Evolutionary conservation across 768 basidiomycete species (phyloP), one percentile per base, ranked within the genome.

Genomic region (Calocybe gangraenosa): DNA sequence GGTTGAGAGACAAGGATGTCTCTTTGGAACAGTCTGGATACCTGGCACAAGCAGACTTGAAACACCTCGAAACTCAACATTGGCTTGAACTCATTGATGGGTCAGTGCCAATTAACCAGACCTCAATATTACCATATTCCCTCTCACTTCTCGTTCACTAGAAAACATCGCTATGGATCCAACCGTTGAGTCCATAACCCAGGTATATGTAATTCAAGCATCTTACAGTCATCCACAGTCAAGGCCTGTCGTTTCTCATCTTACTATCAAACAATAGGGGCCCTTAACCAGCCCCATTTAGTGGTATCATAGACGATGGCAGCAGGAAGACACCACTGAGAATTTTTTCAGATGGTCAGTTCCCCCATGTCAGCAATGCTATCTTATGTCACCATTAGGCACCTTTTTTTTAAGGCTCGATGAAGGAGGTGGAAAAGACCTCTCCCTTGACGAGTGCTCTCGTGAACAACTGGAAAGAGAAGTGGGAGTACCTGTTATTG

Each of bases 311-410:
- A 64, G 60, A 44, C 59, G 60, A 42, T 87, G 84, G 84, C 65
- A 74, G 47, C 67, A 74, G 39, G 71, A 70, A 7, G 75, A 83
- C 48, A 83, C 83, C 0, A 56, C 52, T 21, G 81, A 85, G 44
- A 85, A 84, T 56, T 84, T 87, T 56, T 87, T 85, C 63, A 63
- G 63, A 48, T 82, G 80, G 80, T 78, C 37, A 37, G 59, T 41
- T 23, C n/a, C 7, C 19, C 14, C n/a, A n/a, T 22, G 34, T 11
- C 11, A 11, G 11, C 25, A 28, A 17, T 25, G 23, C 19, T 22
- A 40, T 33, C 39, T 19, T 23, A 20, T 23, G 38, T 49, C 18
- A 20, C n/a, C 21, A 13, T 35, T 14, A 35, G 14, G n/a, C n/a
- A n/a, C n/a, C n/a, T n/a, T 3, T 7, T 42, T 9, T 34, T 3